Evolutionary conservation across 768 basidiomycete genomes (phyloP).

Genomic region (Termitomyces sp.): DNA sequence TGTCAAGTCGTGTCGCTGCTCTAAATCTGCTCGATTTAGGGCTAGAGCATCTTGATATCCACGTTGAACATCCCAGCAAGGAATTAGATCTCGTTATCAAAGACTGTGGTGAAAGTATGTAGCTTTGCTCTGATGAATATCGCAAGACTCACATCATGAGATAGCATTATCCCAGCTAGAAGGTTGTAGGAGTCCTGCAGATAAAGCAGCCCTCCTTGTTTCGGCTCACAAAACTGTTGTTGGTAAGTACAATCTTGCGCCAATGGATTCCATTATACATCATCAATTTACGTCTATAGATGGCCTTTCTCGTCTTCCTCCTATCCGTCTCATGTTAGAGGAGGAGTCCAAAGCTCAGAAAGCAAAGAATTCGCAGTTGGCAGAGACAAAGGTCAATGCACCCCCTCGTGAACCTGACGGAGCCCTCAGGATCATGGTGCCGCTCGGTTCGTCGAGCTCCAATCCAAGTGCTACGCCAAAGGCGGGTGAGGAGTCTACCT

Average conservation of each 20-base stretch:
- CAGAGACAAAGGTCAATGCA: constrained; percentile 10
- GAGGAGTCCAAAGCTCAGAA: constrained; percentile 30
- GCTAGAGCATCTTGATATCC: constrained; percentile 86
- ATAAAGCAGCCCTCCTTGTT: constrained; percentile 81
- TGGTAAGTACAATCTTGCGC: constrained; percentile 43
- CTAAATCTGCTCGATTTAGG: constrained; percentile 88
- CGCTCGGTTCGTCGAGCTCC: constrained; percentile 1
- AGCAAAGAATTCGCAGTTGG: constrained; percentile 13
- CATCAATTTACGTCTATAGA: constrained; percentile 38
- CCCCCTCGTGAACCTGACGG: constrained; percentile 20
- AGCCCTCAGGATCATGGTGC: constrained; percentile 15
- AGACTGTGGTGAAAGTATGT: constrained; percentile 75
- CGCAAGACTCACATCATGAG: neutral
- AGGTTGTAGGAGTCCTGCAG: constrained; percentile 52
- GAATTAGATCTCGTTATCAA: constrained; percentile 64
- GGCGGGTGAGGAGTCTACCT: neutral
- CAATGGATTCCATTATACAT: neutral
- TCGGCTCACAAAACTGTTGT: constrained; percentile 84
- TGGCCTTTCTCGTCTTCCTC: constrained; percentile 71
- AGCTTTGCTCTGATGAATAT: neutral
- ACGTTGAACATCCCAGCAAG: constrained; percentile 52
- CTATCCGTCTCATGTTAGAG: constrained; percentile 70
- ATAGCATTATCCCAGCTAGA: constrained; percentile 37
- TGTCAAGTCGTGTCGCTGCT: constrained; percentile 87
- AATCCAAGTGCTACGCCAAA: neutral